Conservation (phyloP, 306 rosid genomes). For the Prunus davidiana region DNA sequence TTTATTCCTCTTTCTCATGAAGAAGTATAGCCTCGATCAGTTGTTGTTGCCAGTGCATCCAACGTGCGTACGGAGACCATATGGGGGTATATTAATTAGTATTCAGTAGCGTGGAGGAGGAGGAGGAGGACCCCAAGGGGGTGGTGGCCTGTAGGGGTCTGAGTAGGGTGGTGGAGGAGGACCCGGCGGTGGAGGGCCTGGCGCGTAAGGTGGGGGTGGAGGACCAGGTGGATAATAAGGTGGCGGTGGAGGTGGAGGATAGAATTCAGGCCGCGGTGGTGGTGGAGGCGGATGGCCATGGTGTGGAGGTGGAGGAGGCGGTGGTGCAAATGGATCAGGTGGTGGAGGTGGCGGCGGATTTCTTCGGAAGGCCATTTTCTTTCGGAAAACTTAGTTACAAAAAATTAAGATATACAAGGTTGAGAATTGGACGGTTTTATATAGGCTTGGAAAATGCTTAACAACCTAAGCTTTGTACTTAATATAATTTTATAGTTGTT, state of each 20-base stretch:
- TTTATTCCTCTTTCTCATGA: neutral
- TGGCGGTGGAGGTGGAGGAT: conserved; percentile 14
- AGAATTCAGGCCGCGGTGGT: neutral
- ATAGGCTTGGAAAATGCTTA: too few species aligned
- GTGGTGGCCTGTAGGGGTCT: conserved; percentile 24
- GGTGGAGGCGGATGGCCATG: conserved; percentile 9
- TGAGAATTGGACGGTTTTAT: neutral
- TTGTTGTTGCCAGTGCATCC: neutral
- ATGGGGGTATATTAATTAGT: neutral
- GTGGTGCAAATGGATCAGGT: conserved; percentile 9
- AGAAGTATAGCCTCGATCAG: neutral
- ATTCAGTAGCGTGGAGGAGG: conserved; percentile 27
- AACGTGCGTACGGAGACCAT: neutral
- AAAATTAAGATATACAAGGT: neutral
- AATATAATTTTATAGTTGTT: neutral
- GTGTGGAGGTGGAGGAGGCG: conserved; percentile 15
- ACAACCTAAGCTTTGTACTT: too few species aligned
- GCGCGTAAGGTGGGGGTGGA: conserved; percentile 22
- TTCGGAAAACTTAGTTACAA: neutral
- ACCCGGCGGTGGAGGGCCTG: conserved; percentile 17
- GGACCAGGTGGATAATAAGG: conserved; percentile 22
- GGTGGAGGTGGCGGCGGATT: conserved; percentile 7
- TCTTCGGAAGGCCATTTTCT: conserved; percentile 7
- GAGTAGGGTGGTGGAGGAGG: conserved; percentile 27
- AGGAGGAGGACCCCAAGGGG: conserved; percentile 18